Conservation (phyloP, 2,329 filamentous ascomycete species). For the Aspergillus ruber region DNA sequence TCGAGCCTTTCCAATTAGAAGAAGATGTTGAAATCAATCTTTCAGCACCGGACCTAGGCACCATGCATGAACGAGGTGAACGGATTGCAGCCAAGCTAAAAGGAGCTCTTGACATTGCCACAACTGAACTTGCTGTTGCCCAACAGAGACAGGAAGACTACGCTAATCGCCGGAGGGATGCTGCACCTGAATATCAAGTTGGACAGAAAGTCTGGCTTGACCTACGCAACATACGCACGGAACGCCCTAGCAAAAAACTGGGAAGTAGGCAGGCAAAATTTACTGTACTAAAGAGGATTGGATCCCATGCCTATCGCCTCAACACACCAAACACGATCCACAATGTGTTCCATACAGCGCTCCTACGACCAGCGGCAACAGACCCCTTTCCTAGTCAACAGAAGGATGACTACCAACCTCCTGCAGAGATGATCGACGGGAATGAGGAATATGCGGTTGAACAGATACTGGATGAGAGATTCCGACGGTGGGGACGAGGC, state of each 20-base stretch:
- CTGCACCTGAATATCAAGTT: background rate
- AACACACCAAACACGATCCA: background rate
- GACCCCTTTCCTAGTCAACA: background rate
- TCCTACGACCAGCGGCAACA: background rate
- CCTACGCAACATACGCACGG: background rate
- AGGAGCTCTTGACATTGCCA: background rate
- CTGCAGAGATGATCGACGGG: background rate
- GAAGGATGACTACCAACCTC: background rate
- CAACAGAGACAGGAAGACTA: background rate
- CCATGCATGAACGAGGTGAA: background rate
- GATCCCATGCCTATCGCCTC: background rate
- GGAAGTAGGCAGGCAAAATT: background rate
- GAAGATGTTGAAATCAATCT: no score
- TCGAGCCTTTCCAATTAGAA: no score
- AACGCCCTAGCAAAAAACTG: background rate
- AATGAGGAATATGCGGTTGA: background rate
- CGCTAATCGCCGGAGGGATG: background rate
- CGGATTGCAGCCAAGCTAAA: background rate
- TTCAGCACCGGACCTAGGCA: no score
- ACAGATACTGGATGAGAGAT: background rate
- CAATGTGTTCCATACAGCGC: background rate
- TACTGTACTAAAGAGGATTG: background rate
- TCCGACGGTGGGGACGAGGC: background rate
- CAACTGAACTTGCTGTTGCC: background rate
- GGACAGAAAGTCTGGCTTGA: background rate